Evolutionary conservation across 192 early-diverging fungal species (phyloP).

Genomic region (Coemansia sp.): DNA sequence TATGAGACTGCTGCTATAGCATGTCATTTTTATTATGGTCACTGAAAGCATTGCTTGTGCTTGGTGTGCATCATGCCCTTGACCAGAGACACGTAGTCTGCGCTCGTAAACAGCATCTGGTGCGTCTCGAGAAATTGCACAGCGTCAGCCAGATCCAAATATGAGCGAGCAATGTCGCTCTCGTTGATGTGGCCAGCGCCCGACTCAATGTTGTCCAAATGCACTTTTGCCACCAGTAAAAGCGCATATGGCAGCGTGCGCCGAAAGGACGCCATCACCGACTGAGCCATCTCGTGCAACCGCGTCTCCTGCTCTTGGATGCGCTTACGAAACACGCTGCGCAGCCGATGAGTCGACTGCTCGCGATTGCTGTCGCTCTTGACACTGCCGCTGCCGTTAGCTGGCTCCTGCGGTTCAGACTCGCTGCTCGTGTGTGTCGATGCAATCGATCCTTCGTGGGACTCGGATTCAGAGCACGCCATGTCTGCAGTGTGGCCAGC

Average conservation of each 20-base stretch:
- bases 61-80: slow-evolving; percentile 45
- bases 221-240: slow-evolving; percentile 46
- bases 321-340: slow-evolving; percentile 38
- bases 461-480: not conserved
- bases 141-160: slow-evolving; percentile 34
- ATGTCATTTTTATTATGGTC: not conserved
- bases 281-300: slow-evolving; percentile 35
- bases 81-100: slow-evolving; percentile 47
- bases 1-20: not conserved
- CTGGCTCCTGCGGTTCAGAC: not conserved
- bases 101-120: slow-evolving; percentile 43
- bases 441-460: not conserved
- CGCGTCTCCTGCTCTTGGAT: slow-evolving; percentile 41
- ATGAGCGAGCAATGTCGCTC: slow-evolving; percentile 38
- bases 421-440: not conserved
- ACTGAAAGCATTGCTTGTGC: too few relatives aligned
- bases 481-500: not conserved
- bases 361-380: not conserved
- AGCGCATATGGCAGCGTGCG: slow-evolving; percentile 51
- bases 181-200: slow-evolving; percentile 27
- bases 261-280: slow-evolving; percentile 48
- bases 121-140: slow-evolving; percentile 48
- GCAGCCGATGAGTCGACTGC: slow-evolving; percentile 18
- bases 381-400: not conserved
- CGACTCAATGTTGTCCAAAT: slow-evolving; percentile 53